Percentiles rank a stretch among this genome's conserved stretches.
phyloP scores from a whole-genome alignment of 139 green algal genomes.

The Pseudopediastrum boryanum region DNA sequence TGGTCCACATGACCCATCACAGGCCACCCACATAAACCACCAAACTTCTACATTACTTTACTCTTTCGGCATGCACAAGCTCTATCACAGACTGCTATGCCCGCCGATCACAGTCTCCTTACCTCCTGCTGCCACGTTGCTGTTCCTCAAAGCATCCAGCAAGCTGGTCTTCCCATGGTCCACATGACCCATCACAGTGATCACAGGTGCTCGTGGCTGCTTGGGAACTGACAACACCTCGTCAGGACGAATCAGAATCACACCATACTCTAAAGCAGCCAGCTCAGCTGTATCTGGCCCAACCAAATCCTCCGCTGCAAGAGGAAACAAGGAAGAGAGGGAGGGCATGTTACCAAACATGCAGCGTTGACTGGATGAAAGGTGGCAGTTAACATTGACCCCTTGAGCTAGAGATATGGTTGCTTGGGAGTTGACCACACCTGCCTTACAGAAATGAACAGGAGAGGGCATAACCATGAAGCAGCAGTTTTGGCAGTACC shows the following conservation, averaged over 20 bases:
- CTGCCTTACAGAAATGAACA: neutral
- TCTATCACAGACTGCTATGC: no score
- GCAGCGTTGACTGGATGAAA: neutral
- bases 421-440: neutral
- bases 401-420: neutral
- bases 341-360: neutral
- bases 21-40: no score
- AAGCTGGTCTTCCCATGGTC: slow-evolving; percentile 96
- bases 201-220: slow-evolving; percentile 72
- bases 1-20: slow-evolving; percentile 97
- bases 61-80: no score
- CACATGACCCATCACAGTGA: slow-evolving; percentile 96
- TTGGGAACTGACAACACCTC: slow-evolving; percentile 33
- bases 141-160: slow-evolving; percentile 87
- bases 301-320: slow-evolving; percentile 40
- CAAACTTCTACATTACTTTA: no score
- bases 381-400: neutral
- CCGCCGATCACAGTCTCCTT: neutral
- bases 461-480: neutral
- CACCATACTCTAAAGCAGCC: slow-evolving; percentile 69
- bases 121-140: slow-evolving; percentile 75
- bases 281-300: slow-evolving; percentile 69
- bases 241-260: slow-evolving; percentile 38
- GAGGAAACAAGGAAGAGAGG: no score
- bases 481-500: neutral